These are phyloP conservation scores for Gymnopilus dilepis DNA, from an alignment of 768 basidiomycete species.

Conservation along the genomic window DNA sequence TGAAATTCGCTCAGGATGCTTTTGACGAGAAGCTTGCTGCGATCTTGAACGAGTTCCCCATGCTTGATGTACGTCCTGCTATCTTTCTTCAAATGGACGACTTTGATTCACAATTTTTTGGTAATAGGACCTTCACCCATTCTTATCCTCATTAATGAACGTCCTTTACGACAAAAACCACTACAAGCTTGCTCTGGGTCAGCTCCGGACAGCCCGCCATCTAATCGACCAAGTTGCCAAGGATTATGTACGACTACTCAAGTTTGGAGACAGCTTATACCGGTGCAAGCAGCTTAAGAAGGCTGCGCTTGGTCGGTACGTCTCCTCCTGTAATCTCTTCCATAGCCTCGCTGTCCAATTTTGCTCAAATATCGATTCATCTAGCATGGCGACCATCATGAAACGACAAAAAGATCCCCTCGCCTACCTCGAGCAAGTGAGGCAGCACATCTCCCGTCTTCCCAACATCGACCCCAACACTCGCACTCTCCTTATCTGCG, in stretches of 20 bases:
- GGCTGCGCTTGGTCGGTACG: conserved; percentile 94
- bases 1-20: conserved; percentile 97
- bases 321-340: too few species aligned
- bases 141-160: conserved; percentile 94
- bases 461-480: conserved; percentile 99
- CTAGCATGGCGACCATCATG: conserved; percentile 98
- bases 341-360: background rate
- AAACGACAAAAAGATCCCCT: conserved; percentile 97
- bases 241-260: conserved; percentile 94
- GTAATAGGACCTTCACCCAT: conserved; percentile 89
- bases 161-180: conserved; percentile 99
- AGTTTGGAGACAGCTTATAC: conserved; percentile 97
- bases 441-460: conserved; percentile 98
- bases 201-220: conserved; percentile 94
- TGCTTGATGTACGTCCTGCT: conserved; percentile 81
- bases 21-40: conserved; percentile 95
- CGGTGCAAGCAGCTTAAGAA: conserved; percentile 98
- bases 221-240: conserved; percentile 97
- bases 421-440: conserved; percentile 98
- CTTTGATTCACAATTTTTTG: conserved; percentile 31
- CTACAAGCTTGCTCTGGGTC: conserved; percentile 98
- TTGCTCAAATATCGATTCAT: conserved; percentile 5
- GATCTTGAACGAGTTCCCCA: conserved; percentile 95
- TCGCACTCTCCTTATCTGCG: conserved; percentile 95
- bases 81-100: background rate